Base-by-base conservation (phyloP, 768 basidiomycete genomes). In the Russula abietina region DNA sequence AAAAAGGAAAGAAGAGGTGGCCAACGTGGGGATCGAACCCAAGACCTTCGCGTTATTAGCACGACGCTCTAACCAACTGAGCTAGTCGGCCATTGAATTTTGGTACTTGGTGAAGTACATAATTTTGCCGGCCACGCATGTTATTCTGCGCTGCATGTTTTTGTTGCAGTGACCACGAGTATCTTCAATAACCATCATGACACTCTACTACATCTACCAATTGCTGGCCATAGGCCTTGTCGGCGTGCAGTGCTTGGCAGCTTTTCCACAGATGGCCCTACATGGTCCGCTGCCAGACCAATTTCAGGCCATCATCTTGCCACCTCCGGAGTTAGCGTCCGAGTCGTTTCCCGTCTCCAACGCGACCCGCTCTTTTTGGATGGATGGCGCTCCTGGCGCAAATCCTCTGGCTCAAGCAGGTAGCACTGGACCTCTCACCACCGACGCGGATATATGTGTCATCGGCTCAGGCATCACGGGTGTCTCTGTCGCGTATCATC, bases 41-140 rank as follows among this genome's bases (percentile, higher is more conserved):
- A 68, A 68, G 67, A 68, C 67, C 67, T 68, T 68, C 67, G 67
- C 65, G 67, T 68, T 82, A 86, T 87, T 88, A 89, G 87, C 84
- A 87, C 87, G 83, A 88, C 87, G 87, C 88, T 89, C 88, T 89
- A 89, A 89, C 88, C 88, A 89, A 78, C 88, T 90, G 88, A 90
- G 88, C 88, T 88, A 89, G 57, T 61, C 64, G 66, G 66, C 60
- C 60, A 39, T 4, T 2, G 4, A 0, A 0, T 22, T 22, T 46
- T 45, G n/a, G 9, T 10, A 4, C 8, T 10, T 8, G 9, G n/a
- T 19, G 7, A n/a, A n/a, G n/a, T n/a, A n/a, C n/a, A 16, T 28
- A 11, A 22, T n/a, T 5, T 12, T 2, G 6, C 16, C 22, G 12
- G 4, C 12, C 46, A 48, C 46, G 4, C 4, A 4, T 22, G 1